Percentiles rank a stretch among this genome's conserved stretches.
phyloP scores from a whole-genome alignment of 306 rosid species.

The Pueraria montana region DNA sequence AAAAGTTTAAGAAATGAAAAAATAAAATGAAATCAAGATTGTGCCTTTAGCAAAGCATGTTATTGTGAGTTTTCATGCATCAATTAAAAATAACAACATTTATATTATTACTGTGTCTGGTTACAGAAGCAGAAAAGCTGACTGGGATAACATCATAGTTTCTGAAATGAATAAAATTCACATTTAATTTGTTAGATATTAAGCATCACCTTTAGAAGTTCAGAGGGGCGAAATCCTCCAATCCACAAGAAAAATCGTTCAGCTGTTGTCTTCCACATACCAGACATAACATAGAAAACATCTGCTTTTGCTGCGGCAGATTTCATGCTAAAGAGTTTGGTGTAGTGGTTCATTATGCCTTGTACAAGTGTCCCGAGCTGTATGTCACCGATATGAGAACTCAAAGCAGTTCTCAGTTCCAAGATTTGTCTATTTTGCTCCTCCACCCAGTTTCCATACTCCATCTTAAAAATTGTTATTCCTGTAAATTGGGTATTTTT shows the following conservation, averaged over 20 bases:
- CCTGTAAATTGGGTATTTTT: conserved; percentile 58
- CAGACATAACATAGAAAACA: conserved; percentile 82
- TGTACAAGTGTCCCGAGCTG: conserved; percentile 78
- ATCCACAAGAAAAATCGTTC: conserved; percentile 92
- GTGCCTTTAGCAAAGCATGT: neutral
- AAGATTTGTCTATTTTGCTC: conserved; percentile 72
- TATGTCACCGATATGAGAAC: conserved; percentile 63
- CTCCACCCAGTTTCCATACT: conserved; percentile 86
- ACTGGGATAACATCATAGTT: neutral
- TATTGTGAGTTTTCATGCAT: neutral
- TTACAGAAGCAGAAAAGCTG: neutral
- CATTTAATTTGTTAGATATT: neutral
- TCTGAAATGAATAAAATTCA: conserved; percentile 3
- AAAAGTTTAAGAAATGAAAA: neutral
- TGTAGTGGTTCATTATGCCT: conserved; percentile 75
- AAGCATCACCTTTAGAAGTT: conserved; percentile 78
- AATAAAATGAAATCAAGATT: neutral
- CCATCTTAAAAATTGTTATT: conserved; percentile 75
- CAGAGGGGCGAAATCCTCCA: conserved; percentile 98
- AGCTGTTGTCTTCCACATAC: conserved; percentile 91
- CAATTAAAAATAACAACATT: too few relatives aligned
- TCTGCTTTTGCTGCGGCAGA: conserved; percentile 87
- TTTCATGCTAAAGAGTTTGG: conserved; percentile 80
- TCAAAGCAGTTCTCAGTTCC: conserved; percentile 76
- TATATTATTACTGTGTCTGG: too few relatives aligned